phyloP scores from a whole-genome alignment of 768 basidiomycete species.

The Podaxis mareebaensis region DNA sequence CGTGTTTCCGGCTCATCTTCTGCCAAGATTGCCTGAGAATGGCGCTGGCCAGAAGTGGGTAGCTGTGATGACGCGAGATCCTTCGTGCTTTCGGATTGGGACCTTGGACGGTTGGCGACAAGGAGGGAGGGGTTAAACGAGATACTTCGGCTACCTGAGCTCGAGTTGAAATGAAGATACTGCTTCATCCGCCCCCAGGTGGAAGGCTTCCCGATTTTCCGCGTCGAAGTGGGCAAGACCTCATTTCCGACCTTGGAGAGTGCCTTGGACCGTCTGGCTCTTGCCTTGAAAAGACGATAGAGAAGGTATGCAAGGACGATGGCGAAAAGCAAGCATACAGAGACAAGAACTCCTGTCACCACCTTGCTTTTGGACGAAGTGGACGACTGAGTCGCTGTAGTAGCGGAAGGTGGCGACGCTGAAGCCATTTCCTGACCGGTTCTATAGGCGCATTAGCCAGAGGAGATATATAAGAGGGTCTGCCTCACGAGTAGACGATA shows the following conservation, averaged over 20 bases:
- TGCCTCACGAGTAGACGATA: constrained; percentile 15
- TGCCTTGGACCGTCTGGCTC: not conserved
- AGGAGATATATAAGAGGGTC: not conserved
- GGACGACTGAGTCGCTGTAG: not conserved
- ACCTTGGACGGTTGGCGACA: not conserved
- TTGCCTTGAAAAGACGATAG: not conserved
- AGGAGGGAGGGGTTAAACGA: constrained; percentile 8
- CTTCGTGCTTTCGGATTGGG: constrained; percentile 1
- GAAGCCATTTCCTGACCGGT: not conserved
- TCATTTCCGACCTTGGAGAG: not conserved
- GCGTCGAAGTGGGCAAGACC: not conserved
- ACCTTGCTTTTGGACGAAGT: constrained; percentile 1
- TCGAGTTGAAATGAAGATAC: not conserved
- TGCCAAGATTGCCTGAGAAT: not conserved
- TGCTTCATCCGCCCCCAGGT: not conserved
- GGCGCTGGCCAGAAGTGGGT: not conserved
- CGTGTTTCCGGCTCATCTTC: constrained; percentile 4
- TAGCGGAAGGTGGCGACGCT: not conserved
- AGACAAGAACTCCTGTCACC: constrained; percentile 7
- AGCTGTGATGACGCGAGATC: not conserved
- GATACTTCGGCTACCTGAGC: not conserved
- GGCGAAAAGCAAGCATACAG: constrained; percentile 9
- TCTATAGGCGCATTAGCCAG: constrained; percentile 3
- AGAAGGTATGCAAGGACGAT: constrained; percentile 10
- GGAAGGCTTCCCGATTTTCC: not conserved